Evolutionary conservation across 129 eudicot genomes (phyloP).

Genomic region (Kitagawia praeruptora): DNA sequence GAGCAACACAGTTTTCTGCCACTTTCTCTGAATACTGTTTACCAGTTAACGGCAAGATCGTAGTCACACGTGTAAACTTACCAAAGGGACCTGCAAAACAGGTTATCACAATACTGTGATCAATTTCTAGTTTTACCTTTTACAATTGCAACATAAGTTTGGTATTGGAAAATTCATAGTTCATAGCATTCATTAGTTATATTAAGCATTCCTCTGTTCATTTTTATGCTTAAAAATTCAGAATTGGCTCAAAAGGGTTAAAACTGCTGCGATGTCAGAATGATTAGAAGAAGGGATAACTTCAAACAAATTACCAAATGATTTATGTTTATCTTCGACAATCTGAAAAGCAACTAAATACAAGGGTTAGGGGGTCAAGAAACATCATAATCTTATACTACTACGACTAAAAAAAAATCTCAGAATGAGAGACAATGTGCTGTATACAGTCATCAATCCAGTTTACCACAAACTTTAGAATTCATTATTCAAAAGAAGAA

Average conservation of each 20-base stretch:
- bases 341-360: background rate
- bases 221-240: background rate
- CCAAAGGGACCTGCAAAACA: slow-evolving; percentile 60
- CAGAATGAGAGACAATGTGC: background rate
- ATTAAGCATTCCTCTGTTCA: background rate
- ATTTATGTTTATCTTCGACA: background rate
- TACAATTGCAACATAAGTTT: background rate
- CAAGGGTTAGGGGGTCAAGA: background rate
- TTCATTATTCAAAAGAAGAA: too few relatives aligned
- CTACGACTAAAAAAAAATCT: background rate
- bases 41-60: slow-evolving; percentile 77
- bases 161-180: background rate
- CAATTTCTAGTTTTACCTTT: background rate
- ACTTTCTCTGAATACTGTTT: slow-evolving; percentile 80
- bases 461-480: background rate
- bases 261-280: background rate
- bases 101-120: background rate
- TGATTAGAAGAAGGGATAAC: background rate
- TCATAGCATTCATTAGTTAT: background rate
- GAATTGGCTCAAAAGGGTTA: background rate
- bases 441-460: background rate
- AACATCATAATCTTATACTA: too few relatives aligned
- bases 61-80: slow-evolving; percentile 57
- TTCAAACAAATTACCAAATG: too few relatives aligned
- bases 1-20: slow-evolving; percentile 51